Conservation (phyloP, 2,329 filamentous ascomycete species). For the Camillea tinctor region DNA sequence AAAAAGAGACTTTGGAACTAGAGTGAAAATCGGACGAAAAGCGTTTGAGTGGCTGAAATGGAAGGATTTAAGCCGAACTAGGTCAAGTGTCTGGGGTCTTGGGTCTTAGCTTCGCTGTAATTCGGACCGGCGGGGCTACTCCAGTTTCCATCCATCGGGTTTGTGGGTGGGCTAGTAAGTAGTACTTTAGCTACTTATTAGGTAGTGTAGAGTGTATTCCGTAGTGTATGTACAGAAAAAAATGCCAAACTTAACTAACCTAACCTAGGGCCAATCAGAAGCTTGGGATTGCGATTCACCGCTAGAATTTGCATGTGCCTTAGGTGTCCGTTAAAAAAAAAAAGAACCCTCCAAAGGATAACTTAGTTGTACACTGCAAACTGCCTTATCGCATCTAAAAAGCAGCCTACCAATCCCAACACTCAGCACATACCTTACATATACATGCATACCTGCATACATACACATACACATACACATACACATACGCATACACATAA, state of each 20-base stretch:
- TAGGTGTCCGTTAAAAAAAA: too few species aligned
- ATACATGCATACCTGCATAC: not conserved
- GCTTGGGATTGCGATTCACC: constrained; percentile 9
- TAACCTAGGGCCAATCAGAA: constrained; percentile 4
- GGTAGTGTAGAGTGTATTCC: too few species aligned
- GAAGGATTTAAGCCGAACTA: not conserved
- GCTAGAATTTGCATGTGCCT: constrained; percentile 4
- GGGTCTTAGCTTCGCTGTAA: not conserved
- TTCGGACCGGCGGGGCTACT: not conserved
- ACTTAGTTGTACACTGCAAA: not conserved
- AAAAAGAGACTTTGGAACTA: too few species aligned
- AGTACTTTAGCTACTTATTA: too few species aligned
- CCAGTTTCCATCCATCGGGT: not conserved
- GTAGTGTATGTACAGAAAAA: too few species aligned
- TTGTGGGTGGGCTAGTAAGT: not conserved
- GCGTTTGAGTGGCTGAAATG: not conserved
- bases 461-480: too few species aligned
- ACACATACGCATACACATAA: too few species aligned
- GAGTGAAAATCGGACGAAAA: too few species aligned
- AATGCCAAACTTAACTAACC: too few species aligned
- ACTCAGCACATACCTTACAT: not conserved
- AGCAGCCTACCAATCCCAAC: not conserved
- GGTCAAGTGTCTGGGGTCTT: not conserved
- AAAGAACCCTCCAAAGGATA: not conserved
- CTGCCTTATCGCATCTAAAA: not conserved